Conservation (phyloP, 2,329 filamentous ascomycete species). For the Plectosphaerella cucumerina region DNA sequence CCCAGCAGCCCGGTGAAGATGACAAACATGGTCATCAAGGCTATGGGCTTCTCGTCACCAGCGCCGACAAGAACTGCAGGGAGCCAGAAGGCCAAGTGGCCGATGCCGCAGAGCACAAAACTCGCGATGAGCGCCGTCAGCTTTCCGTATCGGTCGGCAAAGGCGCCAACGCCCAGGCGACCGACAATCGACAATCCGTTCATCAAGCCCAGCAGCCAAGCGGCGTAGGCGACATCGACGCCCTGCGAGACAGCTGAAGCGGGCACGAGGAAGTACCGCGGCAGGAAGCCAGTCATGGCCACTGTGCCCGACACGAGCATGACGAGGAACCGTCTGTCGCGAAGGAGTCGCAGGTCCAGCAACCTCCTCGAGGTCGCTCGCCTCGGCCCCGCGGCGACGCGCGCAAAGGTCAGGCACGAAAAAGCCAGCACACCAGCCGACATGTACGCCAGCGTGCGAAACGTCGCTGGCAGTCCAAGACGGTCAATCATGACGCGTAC, state of each 20-base stretch:
- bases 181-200: neutral
- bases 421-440: neutral
- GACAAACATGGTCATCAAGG: neutral
- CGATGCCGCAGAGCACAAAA: neutral
- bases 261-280: constrained; percentile 1
- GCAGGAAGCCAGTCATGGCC: constrained; percentile 1
- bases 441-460: neutral
- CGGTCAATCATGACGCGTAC: neutral
- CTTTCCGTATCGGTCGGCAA: neutral
- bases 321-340: neutral
- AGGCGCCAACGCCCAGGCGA: neutral
- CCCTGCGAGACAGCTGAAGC: neutral
- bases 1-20: neutral
- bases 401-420: neutral
- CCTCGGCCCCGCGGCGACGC: neutral
- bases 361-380: neutral
- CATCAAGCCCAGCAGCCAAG: neutral
- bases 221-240: neutral
- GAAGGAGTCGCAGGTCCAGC: neutral
- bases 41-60: neutral
- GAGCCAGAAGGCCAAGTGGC: neutral
- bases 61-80: neutral
- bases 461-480: neutral
- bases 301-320: neutral
- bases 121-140: neutral